Conservation (phyloP, 768 basidiomycete genomes). For the Kwoniella mangroviensis region DNA sequence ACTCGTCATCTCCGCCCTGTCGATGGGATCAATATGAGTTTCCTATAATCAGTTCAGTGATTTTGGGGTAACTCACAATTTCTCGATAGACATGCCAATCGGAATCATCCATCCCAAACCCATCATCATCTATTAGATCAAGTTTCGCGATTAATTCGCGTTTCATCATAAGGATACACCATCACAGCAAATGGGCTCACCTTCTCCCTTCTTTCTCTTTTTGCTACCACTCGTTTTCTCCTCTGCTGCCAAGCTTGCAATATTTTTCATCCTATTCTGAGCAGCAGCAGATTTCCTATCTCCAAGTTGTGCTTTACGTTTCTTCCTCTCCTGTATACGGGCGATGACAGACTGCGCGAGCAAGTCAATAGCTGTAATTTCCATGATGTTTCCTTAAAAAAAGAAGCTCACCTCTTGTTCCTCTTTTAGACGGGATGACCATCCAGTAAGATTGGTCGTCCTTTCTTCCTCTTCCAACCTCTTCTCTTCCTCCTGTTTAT, state of each 20-base stretch:
- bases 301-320: constrained; percentile 76
- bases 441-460: constrained; percentile 70
- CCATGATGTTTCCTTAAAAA: no score
- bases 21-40: not conserved
- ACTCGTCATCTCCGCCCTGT: constrained; percentile 63
- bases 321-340: constrained; percentile 81
- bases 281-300: constrained; percentile 94
- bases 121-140: constrained; percentile 66
- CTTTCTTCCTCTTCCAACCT: constrained; percentile 74
- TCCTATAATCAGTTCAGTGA: not conserved
- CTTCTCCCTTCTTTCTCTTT: constrained; percentile 74
- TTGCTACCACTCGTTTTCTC: constrained; percentile 73
- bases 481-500: constrained; percentile 19
- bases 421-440: constrained; percentile 72
- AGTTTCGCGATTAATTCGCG: not conserved
- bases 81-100: constrained; percentile 99
- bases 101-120: constrained; percentile 89
- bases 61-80: constrained; percentile 67
- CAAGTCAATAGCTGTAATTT: constrained; percentile 3
- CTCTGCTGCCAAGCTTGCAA: constrained; percentile 87
- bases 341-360: constrained; percentile 71
- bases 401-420: constrained; percentile 96
- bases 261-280: constrained; percentile 94
- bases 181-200: constrained; percentile 35
- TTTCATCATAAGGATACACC: not conserved